Evolutionary conservation across 768 basidiomycete species (phyloP).

Genomic region (Termitomyces sp.): DNA sequence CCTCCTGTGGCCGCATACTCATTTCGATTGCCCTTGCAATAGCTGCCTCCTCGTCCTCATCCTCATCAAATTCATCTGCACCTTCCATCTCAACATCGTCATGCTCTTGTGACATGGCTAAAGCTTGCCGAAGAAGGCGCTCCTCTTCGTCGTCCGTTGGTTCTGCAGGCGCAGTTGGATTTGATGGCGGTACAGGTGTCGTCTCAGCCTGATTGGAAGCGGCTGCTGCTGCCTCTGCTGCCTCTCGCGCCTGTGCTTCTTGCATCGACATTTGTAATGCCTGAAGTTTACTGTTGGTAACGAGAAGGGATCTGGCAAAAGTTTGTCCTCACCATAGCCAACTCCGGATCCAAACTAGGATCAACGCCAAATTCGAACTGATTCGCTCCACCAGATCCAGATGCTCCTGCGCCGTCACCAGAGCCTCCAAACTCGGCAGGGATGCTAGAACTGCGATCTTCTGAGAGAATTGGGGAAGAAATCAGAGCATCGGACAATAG

Average conservation of each 20-base stretch:
- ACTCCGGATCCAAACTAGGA: slow-evolving; percentile 91
- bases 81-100: slow-evolving; percentile 44
- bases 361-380: slow-evolving; percentile 90
- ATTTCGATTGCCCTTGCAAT: slow-evolving; percentile 89
- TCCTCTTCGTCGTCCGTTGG: slow-evolving; percentile 72
- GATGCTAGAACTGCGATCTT: slow-evolving; percentile 64
- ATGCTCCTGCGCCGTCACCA: slow-evolving; percentile 40
- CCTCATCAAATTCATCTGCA: slow-evolving; percentile 34
- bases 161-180: slow-evolving; percentile 29
- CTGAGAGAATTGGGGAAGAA: slow-evolving; percentile 76
- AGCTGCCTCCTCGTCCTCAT: slow-evolving; percentile 81
- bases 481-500: slow-evolving; percentile 82
- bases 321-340: slow-evolving; percentile 74
- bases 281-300: slow-evolving; percentile 30
- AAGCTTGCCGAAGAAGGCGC: slow-evolving; percentile 65
- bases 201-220: slow-evolving; percentile 26
- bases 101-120: slow-evolving; percentile 60
- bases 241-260: slow-evolving; percentile 81
- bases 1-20: slow-evolving; percentile 65
- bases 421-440: slow-evolving; percentile 53
- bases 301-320: neutral
- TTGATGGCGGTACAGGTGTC: slow-evolving; percentile 21
- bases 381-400: slow-evolving; percentile 39
- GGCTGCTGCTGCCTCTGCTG: slow-evolving; percentile 41
- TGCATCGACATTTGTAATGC: slow-evolving; percentile 97